Evolutionary conservation across 169 alveolate species (phyloP).

Genomic region (Theileria equi): DNA sequence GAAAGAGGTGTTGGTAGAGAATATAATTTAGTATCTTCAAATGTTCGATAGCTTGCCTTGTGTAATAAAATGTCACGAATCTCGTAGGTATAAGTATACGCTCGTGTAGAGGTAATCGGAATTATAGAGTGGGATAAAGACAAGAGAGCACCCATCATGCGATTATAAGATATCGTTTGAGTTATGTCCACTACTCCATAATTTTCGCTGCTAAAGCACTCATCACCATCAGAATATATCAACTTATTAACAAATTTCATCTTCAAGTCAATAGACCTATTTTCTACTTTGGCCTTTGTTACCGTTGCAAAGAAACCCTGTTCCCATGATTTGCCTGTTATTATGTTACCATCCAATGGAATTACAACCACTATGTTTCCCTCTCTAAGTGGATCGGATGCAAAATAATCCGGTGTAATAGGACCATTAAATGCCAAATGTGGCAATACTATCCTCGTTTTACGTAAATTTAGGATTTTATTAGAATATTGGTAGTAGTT

Average conservation of each 20-base stretch:
- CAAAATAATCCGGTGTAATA: constrained; percentile 52
- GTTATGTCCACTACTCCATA: constrained; percentile 24
- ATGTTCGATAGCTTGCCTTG: background rate
- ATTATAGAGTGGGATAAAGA: constrained; percentile 62
- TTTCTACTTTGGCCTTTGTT: too few relatives aligned
- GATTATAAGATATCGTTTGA: constrained; percentile 37
- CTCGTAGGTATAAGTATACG: constrained; percentile 3
- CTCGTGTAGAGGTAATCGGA: constrained; percentile 30
- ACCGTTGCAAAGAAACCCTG: too few relatives aligned
- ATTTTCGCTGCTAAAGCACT: background rate
- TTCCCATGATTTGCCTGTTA: constrained; percentile 64
- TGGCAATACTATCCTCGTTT: too few relatives aligned
- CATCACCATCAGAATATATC: constrained; percentile 8
- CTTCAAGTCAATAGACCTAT: too few relatives aligned
- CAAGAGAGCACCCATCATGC: constrained; percentile 72
- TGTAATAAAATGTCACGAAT: constrained; percentile 5
- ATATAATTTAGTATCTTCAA: background rate
- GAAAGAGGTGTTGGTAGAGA: constrained; percentile 61
- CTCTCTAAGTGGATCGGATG: constrained; percentile 66
- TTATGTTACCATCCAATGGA: constrained; percentile 46
- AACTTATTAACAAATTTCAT: too few relatives aligned
- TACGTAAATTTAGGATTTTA: too few relatives aligned
- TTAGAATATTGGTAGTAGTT: too few relatives aligned
- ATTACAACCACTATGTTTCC: constrained; percentile 68
- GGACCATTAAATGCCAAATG: constrained; percentile 55